phyloP scores from a whole-genome alignment of 345 rosid species.

The Kandelia obovata region DNA sequence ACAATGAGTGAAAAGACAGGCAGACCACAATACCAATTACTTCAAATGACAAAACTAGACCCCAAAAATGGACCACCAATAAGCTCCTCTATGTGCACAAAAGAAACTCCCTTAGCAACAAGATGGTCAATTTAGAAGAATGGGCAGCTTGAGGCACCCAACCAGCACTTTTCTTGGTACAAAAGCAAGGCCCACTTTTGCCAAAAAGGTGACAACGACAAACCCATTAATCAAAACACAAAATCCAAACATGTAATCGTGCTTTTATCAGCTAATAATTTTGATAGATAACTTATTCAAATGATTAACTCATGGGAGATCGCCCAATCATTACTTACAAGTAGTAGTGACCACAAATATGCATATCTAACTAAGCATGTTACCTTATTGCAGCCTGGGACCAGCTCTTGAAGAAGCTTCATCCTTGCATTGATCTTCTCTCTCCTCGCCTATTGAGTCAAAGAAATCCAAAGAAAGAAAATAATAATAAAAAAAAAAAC shows the following conservation, averaged over 20 bases:
- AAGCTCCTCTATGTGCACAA: constrained; percentile 18
- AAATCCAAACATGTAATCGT: constrained; percentile 31
- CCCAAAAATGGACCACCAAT: constrained; percentile 33
- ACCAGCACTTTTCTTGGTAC: constrained; percentile 23
- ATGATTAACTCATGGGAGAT: constrained; percentile 39
- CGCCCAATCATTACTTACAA: constrained; percentile 8
- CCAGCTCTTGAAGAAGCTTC: constrained; percentile 79
- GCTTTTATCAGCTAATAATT: constrained; percentile 25
- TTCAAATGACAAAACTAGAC: constrained; percentile 35
- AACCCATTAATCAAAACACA: constrained; percentile 31
- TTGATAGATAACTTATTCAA: constrained; percentile 32
- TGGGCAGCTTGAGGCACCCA: constrained; percentile 24
- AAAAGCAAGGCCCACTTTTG: constrained; percentile 36
- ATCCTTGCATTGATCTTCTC: constrained; percentile 75
- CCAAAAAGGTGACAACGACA: constrained; percentile 50
- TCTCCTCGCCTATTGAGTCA: constrained; percentile 50
- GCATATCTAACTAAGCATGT: constrained; percentile 21
- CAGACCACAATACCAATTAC: background rate
- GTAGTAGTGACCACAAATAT: too few relatives aligned
- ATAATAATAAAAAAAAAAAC: background rate
- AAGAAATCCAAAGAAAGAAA: background rate
- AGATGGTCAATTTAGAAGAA: constrained; percentile 20
- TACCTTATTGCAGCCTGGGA: constrained; percentile 85
- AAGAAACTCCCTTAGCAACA: background rate
- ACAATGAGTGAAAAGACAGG: background rate